Base-by-base conservation (phyloP, 331 rosid species). In the Cydonia oblonga region DNA sequence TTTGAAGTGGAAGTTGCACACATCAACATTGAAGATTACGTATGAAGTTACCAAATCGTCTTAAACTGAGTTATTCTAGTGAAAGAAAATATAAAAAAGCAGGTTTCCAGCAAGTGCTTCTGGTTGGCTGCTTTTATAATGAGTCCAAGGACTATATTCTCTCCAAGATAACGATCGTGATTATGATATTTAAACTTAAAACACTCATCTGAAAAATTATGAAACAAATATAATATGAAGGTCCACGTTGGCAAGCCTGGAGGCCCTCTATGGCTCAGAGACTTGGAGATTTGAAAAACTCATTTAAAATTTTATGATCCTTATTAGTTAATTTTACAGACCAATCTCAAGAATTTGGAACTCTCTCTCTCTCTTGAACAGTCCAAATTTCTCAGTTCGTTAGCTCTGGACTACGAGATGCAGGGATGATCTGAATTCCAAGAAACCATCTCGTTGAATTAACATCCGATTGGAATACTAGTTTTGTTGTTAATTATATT, bases 141-240 rank as follows among this genome's bases (percentile, higher is more conserved):
- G 62, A 70, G 76, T 75, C 69, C 80, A 63, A 75, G 22, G 71
- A 44, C 73, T 57, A 70, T 75, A 73, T 83, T 81, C 78, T 56
- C 64, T 80, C 46, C 19, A 30, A 38, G 75, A 74, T 9, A 62
- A 29, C 23, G 76, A 63, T 38, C 8, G 5, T 19, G 26, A 76
- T 74, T 59, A 62, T 79, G 44, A 60, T 60, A 70, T 38, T 64
- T 71, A 20, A 49, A 24, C 69, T 57, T 70, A 32, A 49, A 49
- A 54, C 60, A 54, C 60, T 6, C 7, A 54, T 19, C 14, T 60
- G 22, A 71, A 51, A 68, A 49, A 61, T 22, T 57, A 71, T 40
- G 57, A 24, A 23, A 35, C 19, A 57, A 73, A 10, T 46, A 24
- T 13, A 18, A 20, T 76, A 22, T 40, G 78, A 33, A 46, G 72